Base-by-base conservation (phyloP, 2,329 filamentous ascomycete genomes). In the Aspergillus alliaceus region DNA sequence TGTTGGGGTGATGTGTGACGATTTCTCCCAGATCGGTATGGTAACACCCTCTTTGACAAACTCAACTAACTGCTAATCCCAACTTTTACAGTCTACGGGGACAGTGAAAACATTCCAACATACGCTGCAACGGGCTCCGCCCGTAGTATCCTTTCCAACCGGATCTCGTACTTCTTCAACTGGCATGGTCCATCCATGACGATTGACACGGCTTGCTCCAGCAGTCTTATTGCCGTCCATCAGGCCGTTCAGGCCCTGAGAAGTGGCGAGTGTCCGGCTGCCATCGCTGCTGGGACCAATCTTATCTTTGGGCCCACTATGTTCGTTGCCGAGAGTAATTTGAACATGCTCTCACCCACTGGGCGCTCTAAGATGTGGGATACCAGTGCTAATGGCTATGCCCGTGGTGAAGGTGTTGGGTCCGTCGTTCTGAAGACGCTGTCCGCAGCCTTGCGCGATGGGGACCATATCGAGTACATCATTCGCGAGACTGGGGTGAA, bases 401-500 rank as follows among this genome's bases (percentile, higher is more conserved):
- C 69, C 18, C 74, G 81, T 0, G 80, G 79, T 4, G 83, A 85
- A 55, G 82, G 81, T 0, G 63, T 82, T 15, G 75, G 75, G 0
- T 67, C 72, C 0, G 58, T 86, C 0, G 67, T 85, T 0, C 58
- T 86, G 0, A 86, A 85, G 64, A 70, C 66, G 1, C 64, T 85
- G 0, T 66, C 62, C 2, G 66, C 73, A 1, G 84, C 84, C 0
- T 44, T 85, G 2, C 61, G 37, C 0, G 76, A 80, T 57, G 72
- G 72, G 0, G 77, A 81, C 51, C 57, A 69, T 2, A 76, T 81
- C 47, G 67, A 76, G 25, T 68, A 69, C 40, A 59, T 72, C 12
- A 66, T 87, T 56, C 78, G 82, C 18, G 81, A 77, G 5, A 83
- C 78, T 0, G 81, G 78, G 2, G 72, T 80, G 47, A 85, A 85